Base-by-base conservation (phyloP, 2,329 filamentous ascomycete species). In the Metarhizium guizhouense region DNA sequence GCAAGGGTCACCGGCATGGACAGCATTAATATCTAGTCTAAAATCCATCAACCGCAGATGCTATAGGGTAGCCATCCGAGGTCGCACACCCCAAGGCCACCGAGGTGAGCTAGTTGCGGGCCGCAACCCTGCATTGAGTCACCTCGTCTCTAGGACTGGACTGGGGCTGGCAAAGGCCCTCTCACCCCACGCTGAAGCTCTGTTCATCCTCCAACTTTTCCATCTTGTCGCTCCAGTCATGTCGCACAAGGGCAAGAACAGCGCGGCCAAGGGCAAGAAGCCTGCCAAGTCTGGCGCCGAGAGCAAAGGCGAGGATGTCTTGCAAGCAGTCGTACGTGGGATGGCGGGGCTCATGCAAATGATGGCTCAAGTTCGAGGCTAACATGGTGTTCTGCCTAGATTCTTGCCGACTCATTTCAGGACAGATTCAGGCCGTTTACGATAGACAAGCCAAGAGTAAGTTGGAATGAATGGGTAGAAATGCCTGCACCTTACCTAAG, bases 391-490 rank as follows among this genome's bases (percentile, higher is more conserved):
- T 30, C 48, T 61, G 16, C 38, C 25, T 49, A 94, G 88, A 80
- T 99, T 57, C 84, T 99, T 61, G 88, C 93, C 61, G 94, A 99
- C 76, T 92, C 90, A 1, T 99, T 95, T 70, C 92, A 97, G 72
- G 91, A 90, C 51, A 81, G 90, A 70, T 99, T 95, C 74, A 83
- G 81, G 63, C 94, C 94, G 0, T 94, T 97, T 67, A 93, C 91
- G 0, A 75, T 95, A 56, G 89, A 96, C 69, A 88, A 83, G 62
- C 94, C 94, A 67, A 83, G 94, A 78, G 90, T 94, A 57, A 51
- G 58, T 11, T 51, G 25, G 25, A 1, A 25, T 4, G 25, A 25
- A 25, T 25, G 25, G 25, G 25, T 2, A 14, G 6, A 8, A 38
- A 6, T 13, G 16, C 40, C 43, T 30, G 30, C 10, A n/a, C 11